A percentile compares a stretch with the other conserved stretches of the same genome.
Conservation (phyloP, 225 moss, liverwort and hornwort genomes). For the Pleurozium schreberi region DNA sequence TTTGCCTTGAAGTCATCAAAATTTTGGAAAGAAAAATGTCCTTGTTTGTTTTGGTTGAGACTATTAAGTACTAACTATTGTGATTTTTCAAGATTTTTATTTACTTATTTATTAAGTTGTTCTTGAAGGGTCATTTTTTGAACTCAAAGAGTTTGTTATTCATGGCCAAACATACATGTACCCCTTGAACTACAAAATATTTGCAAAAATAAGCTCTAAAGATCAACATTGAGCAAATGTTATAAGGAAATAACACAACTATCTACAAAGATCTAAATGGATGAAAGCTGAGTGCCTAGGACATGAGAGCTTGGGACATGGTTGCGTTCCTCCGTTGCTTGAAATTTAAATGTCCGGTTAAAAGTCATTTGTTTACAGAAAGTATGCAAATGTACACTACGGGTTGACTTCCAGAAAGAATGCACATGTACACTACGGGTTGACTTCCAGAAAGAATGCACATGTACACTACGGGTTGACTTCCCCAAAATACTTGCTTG, state of each 20-base stretch:
- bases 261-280: not conserved
- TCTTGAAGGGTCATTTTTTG: too few species aligned
- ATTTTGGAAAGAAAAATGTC: not conserved
- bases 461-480: not conserved
- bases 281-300: not conserved
- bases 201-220: not conserved
- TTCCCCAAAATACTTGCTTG: not conserved
- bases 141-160: not conserved
- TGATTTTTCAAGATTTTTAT: not conserved
- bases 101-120: not conserved
- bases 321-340: not conserved
- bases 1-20: not conserved
- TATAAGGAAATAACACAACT: not conserved
- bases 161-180: not conserved
- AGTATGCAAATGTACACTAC: not conserved
- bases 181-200: not conserved
- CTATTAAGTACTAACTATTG: rapidly evolving
- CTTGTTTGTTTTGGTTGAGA: too few species aligned
- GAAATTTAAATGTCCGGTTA: not conserved
- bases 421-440: not conserved
- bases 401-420: not conserved
- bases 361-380: not conserved
- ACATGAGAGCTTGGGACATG: not conserved
- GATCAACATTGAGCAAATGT: not conserved
- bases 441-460: not conserved